Evolutionary conservation across 495 filamentous ascomycete species (phyloP).

Genomic region (Aspergillus baeticus): DNA sequence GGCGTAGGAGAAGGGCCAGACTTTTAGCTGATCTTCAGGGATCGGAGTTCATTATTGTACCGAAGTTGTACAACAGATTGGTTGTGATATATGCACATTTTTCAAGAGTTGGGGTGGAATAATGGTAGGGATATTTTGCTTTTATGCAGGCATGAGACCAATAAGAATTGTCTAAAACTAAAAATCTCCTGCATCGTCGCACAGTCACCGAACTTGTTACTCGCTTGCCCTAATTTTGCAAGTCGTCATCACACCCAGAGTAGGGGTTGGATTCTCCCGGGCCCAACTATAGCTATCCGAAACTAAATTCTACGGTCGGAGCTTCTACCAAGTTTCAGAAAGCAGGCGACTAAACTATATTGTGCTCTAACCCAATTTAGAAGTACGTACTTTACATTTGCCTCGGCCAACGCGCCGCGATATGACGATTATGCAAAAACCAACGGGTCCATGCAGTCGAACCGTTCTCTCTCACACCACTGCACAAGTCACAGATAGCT

Average conservation of each 20-base stretch:
- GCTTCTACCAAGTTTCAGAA: no score
- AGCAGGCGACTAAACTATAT: background rate
- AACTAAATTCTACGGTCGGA: background rate
- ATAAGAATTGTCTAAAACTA: background rate
- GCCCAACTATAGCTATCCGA: background rate
- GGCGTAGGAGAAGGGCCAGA: no score
- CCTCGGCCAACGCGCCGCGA: background rate
- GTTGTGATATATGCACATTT: background rate
- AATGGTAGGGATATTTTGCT: background rate
- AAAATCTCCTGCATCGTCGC: background rate
- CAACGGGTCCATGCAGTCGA: slow-evolving; percentile 1
- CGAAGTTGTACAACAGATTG: no score
- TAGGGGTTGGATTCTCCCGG: no score
- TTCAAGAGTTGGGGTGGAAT: background rate
- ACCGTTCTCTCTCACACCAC: slow-evolving; percentile 6
- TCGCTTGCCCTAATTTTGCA: background rate
- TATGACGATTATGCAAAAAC: background rate
- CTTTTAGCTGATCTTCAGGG: background rate
- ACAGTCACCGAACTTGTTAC: background rate
- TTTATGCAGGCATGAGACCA: background rate
- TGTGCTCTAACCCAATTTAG: background rate
- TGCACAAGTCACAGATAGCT: slow-evolving; percentile 3
- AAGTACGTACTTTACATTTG: slow-evolving; percentile 3
- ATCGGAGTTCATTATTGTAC: no score
- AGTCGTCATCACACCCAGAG: no score